Base-by-base conservation (phyloP, 257 asterid genomes). In the Fraxinus cuspidata region DNA sequence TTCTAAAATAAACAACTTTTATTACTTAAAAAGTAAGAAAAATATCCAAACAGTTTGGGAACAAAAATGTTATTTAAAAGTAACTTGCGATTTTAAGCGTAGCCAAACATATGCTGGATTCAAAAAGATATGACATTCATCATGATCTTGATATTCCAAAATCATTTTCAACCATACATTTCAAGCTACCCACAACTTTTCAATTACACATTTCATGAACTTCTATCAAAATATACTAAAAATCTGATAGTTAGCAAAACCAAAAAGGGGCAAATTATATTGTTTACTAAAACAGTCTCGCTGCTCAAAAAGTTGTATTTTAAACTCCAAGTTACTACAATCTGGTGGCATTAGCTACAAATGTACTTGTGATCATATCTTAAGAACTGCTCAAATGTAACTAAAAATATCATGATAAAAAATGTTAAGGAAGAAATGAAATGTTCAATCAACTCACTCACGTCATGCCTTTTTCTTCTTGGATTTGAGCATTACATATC, bases 401-500 rank as follows among this genome's bases (percentile, higher is more conserved):
- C 66, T 21, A 9, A 21, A 58, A 53, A 19, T 53, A n/a, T 53
- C 8, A 19, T 16, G n/a, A 49, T 49, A 1, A 49, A 49, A 51
- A 47, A 47, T 47, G 21, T 15, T 16, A 6, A 3, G 53, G 21
- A 47, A 47, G 58, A 47, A 58, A 58, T 3, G 31, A 8, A 58
- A 58, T 58, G 27, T 21, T 58, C 66, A n/a, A 56, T 58, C 66
- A n/a, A 56, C 27, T 56, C 64, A 60, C 35, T 69, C 81, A 74
- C 32, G 38, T 88, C 81, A 92, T 13, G 94, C 93, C 84, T 79
- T 89, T 78, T 95, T 95, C 92, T 87, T 92, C 80, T 91, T 92
- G 79, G 99, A 87, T 77, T 91, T 94, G 85, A 94, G 90, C 96
- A 91, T 92, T 77, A 91, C 93, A 58, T 82, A 90, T 77, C 98